These are phyloP conservation scores for Lepiota venenata DNA, from an alignment of 768 basidiomycete species.

Conservation along the genomic window DNA sequence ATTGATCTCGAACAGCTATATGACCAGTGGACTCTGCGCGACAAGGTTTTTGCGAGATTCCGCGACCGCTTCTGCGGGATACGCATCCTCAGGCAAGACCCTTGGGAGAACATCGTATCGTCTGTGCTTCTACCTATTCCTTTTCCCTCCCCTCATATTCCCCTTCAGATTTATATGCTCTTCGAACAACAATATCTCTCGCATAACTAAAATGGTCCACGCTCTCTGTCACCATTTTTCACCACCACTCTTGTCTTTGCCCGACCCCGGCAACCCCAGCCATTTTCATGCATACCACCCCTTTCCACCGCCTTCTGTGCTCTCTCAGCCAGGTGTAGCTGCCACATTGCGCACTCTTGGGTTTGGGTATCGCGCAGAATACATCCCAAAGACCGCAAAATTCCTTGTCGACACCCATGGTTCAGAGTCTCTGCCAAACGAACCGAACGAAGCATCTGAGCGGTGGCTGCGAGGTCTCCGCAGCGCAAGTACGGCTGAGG, in stretches of 20 bases:
- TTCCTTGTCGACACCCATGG: conserved; percentile 66
- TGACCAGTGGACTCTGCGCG: conserved; percentile 66
- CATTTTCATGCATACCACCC: conserved; percentile 57
- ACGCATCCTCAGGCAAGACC: conserved; percentile 86
- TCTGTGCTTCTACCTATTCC: conserved; percentile 37
- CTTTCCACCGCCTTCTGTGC: conserved; percentile 76
- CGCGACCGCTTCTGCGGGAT: conserved; percentile 74
- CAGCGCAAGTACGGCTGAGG: conserved; percentile 44
- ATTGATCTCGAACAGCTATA: conserved; percentile 72
- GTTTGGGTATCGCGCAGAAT: conserved; percentile 94
- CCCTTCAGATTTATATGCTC: conserved; percentile 88
- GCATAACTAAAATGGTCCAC: conserved; percentile 93
- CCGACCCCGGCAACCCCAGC: conserved; percentile 26
- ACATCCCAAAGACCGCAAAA: conserved; percentile 78
- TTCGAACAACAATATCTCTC: conserved; percentile 92
- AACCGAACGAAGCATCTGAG: conserved; percentile 47
- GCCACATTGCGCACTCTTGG: conserved; percentile 73
- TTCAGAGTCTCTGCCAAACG: conserved; percentile 13
- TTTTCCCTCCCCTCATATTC: not conserved
- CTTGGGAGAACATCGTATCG: conserved; percentile 96
- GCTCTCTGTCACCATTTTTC: conserved; percentile 78
- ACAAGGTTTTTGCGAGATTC: conserved; percentile 69
- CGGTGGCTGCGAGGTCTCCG: conserved; percentile 59
- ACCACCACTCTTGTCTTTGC: conserved; percentile 52
- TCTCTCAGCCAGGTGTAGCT: conserved; percentile 57